These are phyloP conservation scores for Lactarius sp. DNA, from an alignment of 768 basidiomycete genomes.

Conservation along the genomic window DNA sequence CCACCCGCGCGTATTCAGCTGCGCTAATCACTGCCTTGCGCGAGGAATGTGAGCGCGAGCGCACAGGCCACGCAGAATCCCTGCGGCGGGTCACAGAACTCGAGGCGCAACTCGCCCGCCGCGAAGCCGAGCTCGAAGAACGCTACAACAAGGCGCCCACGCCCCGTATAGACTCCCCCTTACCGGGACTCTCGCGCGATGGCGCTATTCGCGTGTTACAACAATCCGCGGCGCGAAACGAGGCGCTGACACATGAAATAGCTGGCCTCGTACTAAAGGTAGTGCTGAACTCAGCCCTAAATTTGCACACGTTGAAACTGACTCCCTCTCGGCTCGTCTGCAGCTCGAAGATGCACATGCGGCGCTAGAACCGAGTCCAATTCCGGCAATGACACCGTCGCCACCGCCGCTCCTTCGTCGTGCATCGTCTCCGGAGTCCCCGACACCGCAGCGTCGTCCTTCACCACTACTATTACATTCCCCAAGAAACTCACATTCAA, in stretches of 20 bases:
- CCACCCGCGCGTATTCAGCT: constrained; percentile 39
- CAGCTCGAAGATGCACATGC: constrained; percentile 20
- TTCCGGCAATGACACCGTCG: neutral
- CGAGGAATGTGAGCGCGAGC: constrained; percentile 42
- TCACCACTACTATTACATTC: neutral
- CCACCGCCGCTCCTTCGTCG: neutral
- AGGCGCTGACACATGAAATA: constrained; percentile 19
- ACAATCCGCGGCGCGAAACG: constrained; percentile 21
- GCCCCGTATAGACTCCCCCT: neutral
- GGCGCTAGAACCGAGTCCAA: neutral
- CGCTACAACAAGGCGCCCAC: neutral
- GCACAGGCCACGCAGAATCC: constrained; percentile 36
- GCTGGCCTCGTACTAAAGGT: constrained; percentile 20
- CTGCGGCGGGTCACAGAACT: constrained; percentile 42
- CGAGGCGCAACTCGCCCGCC: constrained; percentile 49
- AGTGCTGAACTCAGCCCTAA: neutral
- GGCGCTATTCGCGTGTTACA: constrained; percentile 23
- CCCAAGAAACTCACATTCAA: neutral
- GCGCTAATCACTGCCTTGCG: constrained; percentile 42
- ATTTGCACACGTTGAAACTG: neutral
- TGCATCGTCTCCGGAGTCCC: constrained; percentile 1
- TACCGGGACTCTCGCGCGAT: constrained; percentile 18
- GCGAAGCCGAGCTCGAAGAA: constrained; percentile 52
- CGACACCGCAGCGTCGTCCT: constrained; percentile 6
- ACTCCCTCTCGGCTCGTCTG: neutral